Conservation (phyloP, 495 filamentous ascomycete species). For the Neurospora sp. region DNA sequence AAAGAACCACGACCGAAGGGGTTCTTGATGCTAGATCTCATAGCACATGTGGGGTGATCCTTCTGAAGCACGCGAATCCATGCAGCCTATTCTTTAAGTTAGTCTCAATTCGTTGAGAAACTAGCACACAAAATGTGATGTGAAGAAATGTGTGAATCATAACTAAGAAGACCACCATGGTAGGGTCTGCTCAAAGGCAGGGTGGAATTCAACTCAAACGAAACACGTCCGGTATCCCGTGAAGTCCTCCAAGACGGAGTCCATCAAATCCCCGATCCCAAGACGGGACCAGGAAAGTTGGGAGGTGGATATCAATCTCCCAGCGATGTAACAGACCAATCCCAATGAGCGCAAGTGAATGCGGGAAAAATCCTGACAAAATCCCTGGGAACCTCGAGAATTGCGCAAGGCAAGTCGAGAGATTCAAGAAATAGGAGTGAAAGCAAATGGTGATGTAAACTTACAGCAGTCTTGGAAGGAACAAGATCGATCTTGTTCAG, state of each 20-base stretch:
- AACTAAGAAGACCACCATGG: conserved; percentile 90
- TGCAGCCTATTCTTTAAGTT: conserved; percentile 15
- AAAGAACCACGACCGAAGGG: conserved; percentile 61
- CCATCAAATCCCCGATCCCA: conserved; percentile 53
- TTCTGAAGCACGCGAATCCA: conserved; percentile 31
- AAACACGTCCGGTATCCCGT: conserved; percentile 51
- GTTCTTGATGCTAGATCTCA: conserved; percentile 88
- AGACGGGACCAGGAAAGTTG: conserved; percentile 44
- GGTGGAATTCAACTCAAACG: conserved; percentile 79
- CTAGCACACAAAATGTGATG: conserved; percentile 4
- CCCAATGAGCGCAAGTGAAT: conserved; percentile 50
- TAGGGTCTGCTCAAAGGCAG: conserved; percentile 3
- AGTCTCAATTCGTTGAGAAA: conserved; percentile 4
- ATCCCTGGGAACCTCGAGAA: conserved; percentile 45
- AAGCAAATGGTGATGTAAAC: conserved; percentile 33
- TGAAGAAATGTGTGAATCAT: conserved; percentile 79
- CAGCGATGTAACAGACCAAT: conserved; percentile 96
- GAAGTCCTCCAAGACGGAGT: conserved; percentile 83
- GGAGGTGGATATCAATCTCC: conserved; percentile 69
- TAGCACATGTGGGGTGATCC: conserved; percentile 86
- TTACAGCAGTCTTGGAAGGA: conserved; percentile 88
- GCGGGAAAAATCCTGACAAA: conserved; percentile 88
- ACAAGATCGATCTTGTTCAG: conserved; percentile 95
- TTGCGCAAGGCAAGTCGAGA: conserved; percentile 6
- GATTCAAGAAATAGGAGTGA: conserved; percentile 4